Evolutionary conservation across 1,139 yeast species (phyloP).

Genomic region (Zygosaccharomyces pseudobailii): DNA sequence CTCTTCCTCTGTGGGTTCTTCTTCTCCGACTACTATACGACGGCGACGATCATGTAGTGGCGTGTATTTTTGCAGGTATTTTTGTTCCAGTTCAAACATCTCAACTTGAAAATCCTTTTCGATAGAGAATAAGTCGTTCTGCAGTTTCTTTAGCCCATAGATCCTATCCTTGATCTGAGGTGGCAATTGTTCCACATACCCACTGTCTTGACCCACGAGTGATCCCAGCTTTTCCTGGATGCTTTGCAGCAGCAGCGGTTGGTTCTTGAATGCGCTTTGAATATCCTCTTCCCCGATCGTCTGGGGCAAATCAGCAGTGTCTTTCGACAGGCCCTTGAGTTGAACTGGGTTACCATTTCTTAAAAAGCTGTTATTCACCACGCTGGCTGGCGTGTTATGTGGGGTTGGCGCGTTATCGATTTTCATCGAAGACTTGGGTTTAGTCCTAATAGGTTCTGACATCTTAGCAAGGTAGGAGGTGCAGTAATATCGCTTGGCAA

Average conservation of each 20-base stretch:
- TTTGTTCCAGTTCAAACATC: conserved; percentile 79
- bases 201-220: conserved; percentile 81
- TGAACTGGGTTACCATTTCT: conserved; percentile 68
- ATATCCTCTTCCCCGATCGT: conserved; percentile 65
- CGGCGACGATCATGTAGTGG: conserved; percentile 77
- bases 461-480: conserved; percentile 10
- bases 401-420: conserved; percentile 97
- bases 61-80: conserved; percentile 64
- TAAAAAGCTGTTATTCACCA: conserved; percentile 63
- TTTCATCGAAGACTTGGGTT: conserved; percentile 43
- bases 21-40: conserved; percentile 62
- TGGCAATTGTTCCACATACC: conserved; percentile 81
- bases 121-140: conserved; percentile 71
- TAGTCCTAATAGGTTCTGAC: conserved; percentile 34
- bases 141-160: conserved; percentile 78
- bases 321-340: conserved; percentile 43
- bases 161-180: conserved; percentile 69
- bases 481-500: neutral
- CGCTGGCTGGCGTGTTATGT: conserved; percentile 95
- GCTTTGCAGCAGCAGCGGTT: conserved; percentile 41
- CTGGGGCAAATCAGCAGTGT: conserved; percentile 44
- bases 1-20: conserved; percentile 77
- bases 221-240: conserved; percentile 87
- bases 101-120: conserved; percentile 93
- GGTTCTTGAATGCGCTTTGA: conserved; percentile 26